Evolutionary conservation across 2,329 filamentous ascomycete genomes (phyloP).

Genomic region (Monilinia polystroma): DNA sequence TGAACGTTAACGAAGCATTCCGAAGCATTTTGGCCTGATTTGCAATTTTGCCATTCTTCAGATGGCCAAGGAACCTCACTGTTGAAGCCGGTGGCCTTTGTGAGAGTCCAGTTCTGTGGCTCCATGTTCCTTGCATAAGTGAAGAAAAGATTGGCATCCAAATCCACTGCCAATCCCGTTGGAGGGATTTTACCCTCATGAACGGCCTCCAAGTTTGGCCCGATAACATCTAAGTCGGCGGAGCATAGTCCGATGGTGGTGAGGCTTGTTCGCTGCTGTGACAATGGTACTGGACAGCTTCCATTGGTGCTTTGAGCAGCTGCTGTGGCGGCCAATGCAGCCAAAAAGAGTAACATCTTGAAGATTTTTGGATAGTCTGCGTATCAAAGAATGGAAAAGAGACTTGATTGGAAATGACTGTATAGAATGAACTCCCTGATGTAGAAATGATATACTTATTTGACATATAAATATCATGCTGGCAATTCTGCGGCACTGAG

Average conservation of each 20-base stretch:
- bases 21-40: constrained; percentile 1
- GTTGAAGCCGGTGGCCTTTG: not conserved
- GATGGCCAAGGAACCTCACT: constrained; percentile 13
- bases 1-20: constrained; percentile 11
- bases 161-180: not conserved
- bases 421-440: not conserved
- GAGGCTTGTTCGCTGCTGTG: not conserved
- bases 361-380: not conserved
- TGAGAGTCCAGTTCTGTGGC: constrained; percentile 8
- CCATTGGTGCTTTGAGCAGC: not conserved
- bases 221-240: constrained; percentile 10
- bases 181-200: constrained; percentile 2
- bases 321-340: not conserved
- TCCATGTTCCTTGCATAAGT: constrained; percentile 10
- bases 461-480: not conserved
- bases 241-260: not conserved
- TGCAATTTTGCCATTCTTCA: constrained; percentile 10
- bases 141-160: constrained; percentile 8
- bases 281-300: not conserved
- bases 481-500: not conserved
- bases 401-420: not conserved
- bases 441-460: not conserved
- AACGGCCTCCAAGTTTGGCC: not conserved
- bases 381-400: not conserved
- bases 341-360: constrained; percentile 1